A percentile compares a stretch with the other conserved stretches of the same genome.
These are phyloP conservation scores for Hericium alpestre DNA, from an alignment of 768 basidiomycete genomes.

Conservation along the genomic window DNA sequence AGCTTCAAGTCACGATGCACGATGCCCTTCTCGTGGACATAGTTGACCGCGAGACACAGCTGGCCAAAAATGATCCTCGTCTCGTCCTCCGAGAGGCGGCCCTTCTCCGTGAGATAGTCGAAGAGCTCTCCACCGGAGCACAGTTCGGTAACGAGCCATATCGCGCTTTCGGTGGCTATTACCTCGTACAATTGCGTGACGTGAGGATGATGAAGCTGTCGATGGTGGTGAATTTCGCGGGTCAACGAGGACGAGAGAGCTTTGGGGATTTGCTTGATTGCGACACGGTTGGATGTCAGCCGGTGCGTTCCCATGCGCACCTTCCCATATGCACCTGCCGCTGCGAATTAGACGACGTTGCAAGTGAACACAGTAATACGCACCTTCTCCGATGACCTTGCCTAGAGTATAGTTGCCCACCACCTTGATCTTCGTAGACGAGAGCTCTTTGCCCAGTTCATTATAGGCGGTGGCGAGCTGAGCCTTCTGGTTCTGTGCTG, in stretches of 20 bases:
- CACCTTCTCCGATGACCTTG: slow-evolving; percentile 91
- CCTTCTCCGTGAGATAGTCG: slow-evolving; percentile 95
- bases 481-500: slow-evolving; percentile 58
- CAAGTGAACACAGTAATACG: slow-evolving; percentile 13
- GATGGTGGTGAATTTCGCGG: slow-evolving; percentile 96
- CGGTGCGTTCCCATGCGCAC: slow-evolving; percentile 92
- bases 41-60: slow-evolving; percentile 84
- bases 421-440: slow-evolving; percentile 81
- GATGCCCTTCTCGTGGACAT: slow-evolving; percentile 85
- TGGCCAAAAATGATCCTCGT: slow-evolving; percentile 89
- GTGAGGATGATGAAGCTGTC: slow-evolving; percentile 90
- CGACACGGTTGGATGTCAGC: slow-evolving; percentile 82
- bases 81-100: slow-evolving; percentile 77
- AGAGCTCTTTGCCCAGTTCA: slow-evolving; percentile 91
- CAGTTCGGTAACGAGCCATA: slow-evolving; percentile 97
- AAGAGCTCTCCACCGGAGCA: slow-evolving; percentile 96
- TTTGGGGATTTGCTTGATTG: slow-evolving; percentile 97
- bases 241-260: slow-evolving; percentile 84
- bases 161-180: slow-evolving; percentile 88
- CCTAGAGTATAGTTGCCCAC: slow-evolving; percentile 93
- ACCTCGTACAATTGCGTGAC: slow-evolving; percentile 96
- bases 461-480: slow-evolving; percentile 93
- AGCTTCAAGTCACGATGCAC: slow-evolving; percentile 96
- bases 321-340: slow-evolving; percentile 84
- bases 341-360: background rate